Evolutionary conservation across 73 alveolate species (phyloP).

Genomic region (Uronychia setigera): DNA sequence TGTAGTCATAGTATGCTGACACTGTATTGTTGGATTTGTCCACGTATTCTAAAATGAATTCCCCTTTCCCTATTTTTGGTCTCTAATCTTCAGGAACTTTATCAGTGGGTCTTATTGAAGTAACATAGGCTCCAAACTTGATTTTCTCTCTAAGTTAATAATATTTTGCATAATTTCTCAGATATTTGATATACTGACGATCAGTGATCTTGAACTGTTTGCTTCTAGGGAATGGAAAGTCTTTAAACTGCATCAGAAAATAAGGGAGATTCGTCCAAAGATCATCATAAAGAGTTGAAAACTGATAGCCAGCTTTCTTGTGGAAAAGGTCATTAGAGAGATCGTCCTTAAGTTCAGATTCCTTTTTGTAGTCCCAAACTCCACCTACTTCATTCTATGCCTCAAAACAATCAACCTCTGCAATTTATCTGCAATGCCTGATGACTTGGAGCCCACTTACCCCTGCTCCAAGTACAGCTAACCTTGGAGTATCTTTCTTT

Average conservation of each 20-base stretch:
- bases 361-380: slow-evolving; percentile 16
- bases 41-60: too few relatives aligned
- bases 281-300: slow-evolving; percentile 1
- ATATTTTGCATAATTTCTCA: not conserved
- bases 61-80: too few relatives aligned
- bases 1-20: not conserved
- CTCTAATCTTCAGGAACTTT: slow-evolving; percentile 2
- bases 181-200: not conserved
- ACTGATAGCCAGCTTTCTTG: slow-evolving; percentile 8
- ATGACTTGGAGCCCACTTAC: not conserved
- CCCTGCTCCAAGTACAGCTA: slow-evolving; percentile 29
- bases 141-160: not conserved
- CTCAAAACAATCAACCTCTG: slow-evolving; percentile 21
- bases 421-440: slow-evolving; percentile 19
- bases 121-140: not conserved
- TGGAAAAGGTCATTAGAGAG: not conserved
- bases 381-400: slow-evolving; percentile 23
- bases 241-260: slow-evolving; percentile 13
- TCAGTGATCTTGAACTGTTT: not conserved
- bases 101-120: not conserved
- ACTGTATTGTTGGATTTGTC: too few relatives aligned
- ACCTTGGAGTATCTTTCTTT: not conserved
- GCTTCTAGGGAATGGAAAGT: not conserved
- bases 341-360: not conserved
- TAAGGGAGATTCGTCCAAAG: slow-evolving; percentile 11